A percentile compares a stretch with the other conserved stretches of the same genome.
These are phyloP conservation scores for Amoebophrya sp. DNA, from an alignment of 169 alveolate genomes.

Conservation along the genomic window DNA sequence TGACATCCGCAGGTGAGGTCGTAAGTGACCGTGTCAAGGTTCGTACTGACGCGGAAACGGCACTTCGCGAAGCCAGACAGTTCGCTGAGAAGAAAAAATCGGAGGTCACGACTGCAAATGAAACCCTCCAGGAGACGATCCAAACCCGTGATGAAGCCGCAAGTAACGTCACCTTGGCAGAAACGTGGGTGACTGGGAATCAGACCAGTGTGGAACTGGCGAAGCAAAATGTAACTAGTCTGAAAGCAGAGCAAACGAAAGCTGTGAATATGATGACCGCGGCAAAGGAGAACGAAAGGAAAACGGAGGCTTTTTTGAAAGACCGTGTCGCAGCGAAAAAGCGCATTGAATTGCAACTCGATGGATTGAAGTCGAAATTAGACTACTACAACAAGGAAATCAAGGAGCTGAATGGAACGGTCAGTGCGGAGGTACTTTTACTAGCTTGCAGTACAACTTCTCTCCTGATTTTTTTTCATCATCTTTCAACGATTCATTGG, in stretches of 20 bases:
- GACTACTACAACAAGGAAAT: not conserved
- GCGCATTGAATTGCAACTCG: not conserved
- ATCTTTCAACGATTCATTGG: too few relatives aligned
- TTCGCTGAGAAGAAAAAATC: not conserved
- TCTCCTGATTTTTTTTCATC: too few relatives aligned
- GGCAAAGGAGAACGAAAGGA: not conserved
- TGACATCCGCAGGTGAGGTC: too few relatives aligned
- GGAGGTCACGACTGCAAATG: not conserved
- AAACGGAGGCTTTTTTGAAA: not conserved
- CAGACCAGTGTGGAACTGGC: not conserved
- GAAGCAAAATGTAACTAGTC: not conserved
- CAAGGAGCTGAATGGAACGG: not conserved
- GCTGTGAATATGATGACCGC: not conserved
- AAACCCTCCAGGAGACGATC: not conserved
- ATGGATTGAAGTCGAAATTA: not conserved
- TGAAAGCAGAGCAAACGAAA: not conserved
- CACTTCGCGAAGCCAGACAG: not conserved
- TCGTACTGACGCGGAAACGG: not conserved
- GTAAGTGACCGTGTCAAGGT: not conserved
- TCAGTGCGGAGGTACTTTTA: not conserved
- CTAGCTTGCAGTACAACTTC: too few relatives aligned
- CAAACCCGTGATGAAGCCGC: not conserved
- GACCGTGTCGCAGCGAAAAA: not conserved
- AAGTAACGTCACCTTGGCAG: not conserved
- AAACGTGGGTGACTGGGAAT: not conserved